Conservation (phyloP, 208 protist species). For the Acanthamoeba culbertsoni region DNA sequence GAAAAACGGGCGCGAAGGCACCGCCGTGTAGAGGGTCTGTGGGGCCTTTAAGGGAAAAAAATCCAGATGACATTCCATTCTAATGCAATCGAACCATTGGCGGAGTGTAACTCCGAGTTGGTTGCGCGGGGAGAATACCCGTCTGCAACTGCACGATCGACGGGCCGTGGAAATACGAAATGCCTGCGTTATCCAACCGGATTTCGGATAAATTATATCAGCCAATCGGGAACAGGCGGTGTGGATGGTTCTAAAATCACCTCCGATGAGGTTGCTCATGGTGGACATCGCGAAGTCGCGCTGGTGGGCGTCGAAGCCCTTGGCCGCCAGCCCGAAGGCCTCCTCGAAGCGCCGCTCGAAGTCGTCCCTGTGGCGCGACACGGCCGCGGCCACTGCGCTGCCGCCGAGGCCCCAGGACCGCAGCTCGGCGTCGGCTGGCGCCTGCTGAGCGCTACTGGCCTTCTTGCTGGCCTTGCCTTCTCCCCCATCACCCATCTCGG, state of each 20-base stretch:
- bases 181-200: neutral
- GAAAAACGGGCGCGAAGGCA: conserved; percentile 85
- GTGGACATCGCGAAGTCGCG: conserved; percentile 49
- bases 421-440: neutral
- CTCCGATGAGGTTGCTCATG: conserved; percentile 51
- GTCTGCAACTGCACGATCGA: neutral
- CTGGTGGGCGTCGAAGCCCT: neutral
- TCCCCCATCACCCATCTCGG: neutral
- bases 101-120: neutral
- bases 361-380: neutral
- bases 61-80: neutral
- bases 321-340: neutral
- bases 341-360: conserved; percentile 9
- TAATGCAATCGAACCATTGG: neutral
- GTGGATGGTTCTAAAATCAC: neutral
- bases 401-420: neutral
- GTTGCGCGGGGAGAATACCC: neutral
- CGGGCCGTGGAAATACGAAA: neutral
- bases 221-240: neutral
- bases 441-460: neutral
- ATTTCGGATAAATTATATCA: neutral
- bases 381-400: neutral
- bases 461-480: neutral
- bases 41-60: neutral
- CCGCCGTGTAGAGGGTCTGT: conserved; percentile 61